These are phyloP conservation scores for Dysphania ambrosioides DNA, from an alignment of 148 eudicot genomes.

Conservation along the genomic window DNA sequence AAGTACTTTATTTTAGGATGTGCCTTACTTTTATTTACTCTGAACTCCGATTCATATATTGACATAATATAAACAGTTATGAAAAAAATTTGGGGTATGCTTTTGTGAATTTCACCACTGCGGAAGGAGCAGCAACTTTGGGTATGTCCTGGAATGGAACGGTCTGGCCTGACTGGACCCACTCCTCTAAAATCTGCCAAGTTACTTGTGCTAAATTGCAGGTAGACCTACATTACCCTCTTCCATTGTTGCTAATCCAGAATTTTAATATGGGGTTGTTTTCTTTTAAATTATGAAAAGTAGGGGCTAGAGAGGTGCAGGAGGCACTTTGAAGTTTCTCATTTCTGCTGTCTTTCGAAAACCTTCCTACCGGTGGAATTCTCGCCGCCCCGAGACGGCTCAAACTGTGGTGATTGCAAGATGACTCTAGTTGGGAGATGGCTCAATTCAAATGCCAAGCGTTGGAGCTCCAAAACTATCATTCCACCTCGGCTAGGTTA, in stretches of 20 bases:
- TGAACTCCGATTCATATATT: neutral
- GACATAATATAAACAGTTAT: neutral
- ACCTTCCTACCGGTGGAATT: constrained; percentile 21
- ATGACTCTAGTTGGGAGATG: constrained; percentile 9
- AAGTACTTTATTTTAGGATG: neutral
- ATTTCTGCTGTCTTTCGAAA: constrained; percentile 3
- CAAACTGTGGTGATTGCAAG: constrained; percentile 9
- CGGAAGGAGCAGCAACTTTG: constrained; percentile 9
- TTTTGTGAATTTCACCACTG: constrained; percentile 22
- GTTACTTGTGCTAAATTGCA: constrained; percentile 19
- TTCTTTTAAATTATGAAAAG: neutral
- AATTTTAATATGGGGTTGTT: neutral
- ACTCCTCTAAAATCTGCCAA: neutral
- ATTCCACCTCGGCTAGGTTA: constrained; percentile 12
- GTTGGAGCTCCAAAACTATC: neutral
- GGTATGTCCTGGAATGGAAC: constrained; percentile 10
- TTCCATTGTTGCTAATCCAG: neutral
- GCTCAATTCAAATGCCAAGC: neutral
- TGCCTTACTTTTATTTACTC: neutral
- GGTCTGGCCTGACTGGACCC: constrained; percentile 8
- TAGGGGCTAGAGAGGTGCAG: constrained; percentile 15
- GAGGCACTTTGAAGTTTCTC: constrained; percentile 2
- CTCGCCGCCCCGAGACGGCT: constrained; percentile 25
- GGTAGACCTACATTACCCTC: neutral
- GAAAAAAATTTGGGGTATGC: constrained; percentile 23